These are phyloP conservation scores for Ananas comosus DNA, from an alignment of 176 grass and related monocot genomes.

Conservation along the genomic window DNA sequence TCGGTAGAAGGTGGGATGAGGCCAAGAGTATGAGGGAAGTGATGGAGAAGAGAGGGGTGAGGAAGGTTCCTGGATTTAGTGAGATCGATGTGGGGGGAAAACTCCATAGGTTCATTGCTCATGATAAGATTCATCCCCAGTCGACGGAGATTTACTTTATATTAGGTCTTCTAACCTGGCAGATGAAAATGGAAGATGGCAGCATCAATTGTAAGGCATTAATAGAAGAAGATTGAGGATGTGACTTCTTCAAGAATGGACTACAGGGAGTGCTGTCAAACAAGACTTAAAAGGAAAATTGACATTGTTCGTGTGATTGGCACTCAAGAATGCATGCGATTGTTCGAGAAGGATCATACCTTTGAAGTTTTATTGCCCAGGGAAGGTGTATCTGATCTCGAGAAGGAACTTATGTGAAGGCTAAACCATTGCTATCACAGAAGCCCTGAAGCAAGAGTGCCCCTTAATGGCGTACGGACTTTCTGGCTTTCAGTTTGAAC, in stretches of 20 bases:
- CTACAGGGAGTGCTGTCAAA: neutral
- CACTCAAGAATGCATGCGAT: too few relatives aligned
- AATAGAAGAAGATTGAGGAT: neutral
- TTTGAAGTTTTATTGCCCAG: neutral
- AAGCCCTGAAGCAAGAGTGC: neutral
- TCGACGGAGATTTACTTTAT: constrained; percentile 41
- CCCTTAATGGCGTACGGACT: neutral
- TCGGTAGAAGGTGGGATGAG: constrained; percentile 52
- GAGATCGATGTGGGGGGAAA: constrained; percentile 48
- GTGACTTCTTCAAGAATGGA: neutral
- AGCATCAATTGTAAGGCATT: neutral
- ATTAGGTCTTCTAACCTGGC: constrained; percentile 32
- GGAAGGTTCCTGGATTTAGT: constrained; percentile 47
- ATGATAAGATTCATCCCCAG: constrained; percentile 38
- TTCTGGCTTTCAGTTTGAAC: neutral
- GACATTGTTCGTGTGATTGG: too few relatives aligned
- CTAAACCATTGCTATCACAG: neutral
- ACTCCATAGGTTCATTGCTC: constrained; percentile 40
- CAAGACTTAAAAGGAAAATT: too few relatives aligned
- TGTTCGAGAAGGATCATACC: neutral
- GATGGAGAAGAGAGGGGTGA: constrained; percentile 54
- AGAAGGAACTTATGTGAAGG: neutral
- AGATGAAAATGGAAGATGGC: constrained; percentile 50
- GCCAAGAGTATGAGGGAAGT: constrained; percentile 42
- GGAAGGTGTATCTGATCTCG: neutral